phyloP scores from a whole-genome alignment of 2,329 filamentous ascomycete species.

The Aureobasidium lini region DNA sequence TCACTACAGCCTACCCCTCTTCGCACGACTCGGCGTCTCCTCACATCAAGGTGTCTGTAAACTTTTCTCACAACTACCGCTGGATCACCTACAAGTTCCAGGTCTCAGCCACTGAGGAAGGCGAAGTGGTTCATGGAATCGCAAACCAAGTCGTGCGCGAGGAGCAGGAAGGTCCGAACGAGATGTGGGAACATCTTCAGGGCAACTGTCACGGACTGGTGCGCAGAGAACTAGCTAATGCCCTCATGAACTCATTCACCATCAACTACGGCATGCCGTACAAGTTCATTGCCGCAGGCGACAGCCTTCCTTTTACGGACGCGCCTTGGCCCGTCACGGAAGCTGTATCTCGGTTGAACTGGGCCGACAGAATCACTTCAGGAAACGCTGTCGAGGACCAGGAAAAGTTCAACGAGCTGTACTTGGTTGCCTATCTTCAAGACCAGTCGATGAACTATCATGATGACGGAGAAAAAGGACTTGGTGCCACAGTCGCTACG shows the following conservation, averaged over 20 bases:
- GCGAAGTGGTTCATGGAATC: conserved; percentile 48
- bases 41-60: conserved; percentile 27
- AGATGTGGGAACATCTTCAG: conserved; percentile 49
- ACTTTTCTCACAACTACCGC: conserved; percentile 31
- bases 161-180: conserved; percentile 50
- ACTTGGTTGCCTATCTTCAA: conserved; percentile 57
- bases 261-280: conserved; percentile 51
- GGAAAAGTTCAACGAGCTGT: conserved; percentile 54
- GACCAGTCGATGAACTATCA: conserved; percentile 56
- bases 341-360: conserved; percentile 47
- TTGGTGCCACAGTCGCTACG: conserved; percentile 57
- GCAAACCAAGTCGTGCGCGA: conserved; percentile 47
- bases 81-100: conserved; percentile 33
- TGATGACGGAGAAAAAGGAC: conserved; percentile 57
- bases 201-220: conserved; percentile 32
- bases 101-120: conserved; percentile 37
- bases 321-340: conserved; percentile 42
- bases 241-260: conserved; percentile 28
- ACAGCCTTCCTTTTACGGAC: conserved; percentile 42
- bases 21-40: conserved; percentile 26
- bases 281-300: conserved; percentile 55
- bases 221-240: conserved; percentile 19
- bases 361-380: conserved; percentile 44
- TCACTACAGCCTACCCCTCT: conserved; percentile 27
- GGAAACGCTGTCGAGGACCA: conserved; percentile 17